Base-by-base conservation (phyloP, 1,284 basidiomycete species). In the Rugosomyces carneus region DNA sequence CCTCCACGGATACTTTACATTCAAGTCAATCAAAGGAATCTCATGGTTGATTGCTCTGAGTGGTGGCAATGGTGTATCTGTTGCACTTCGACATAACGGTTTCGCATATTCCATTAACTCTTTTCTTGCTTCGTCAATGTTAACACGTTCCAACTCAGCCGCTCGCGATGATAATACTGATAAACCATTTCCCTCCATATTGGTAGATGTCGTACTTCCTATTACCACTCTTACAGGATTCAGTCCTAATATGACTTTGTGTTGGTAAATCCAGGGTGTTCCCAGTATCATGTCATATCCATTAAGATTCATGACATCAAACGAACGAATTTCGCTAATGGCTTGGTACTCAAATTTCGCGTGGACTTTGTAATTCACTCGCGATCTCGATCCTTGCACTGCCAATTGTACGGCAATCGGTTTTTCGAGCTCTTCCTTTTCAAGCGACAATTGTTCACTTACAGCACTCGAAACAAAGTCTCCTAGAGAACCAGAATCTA, bases 201-300 rank as follows among this genome's bases (percentile, higher is more conserved):
- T 13, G 4, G 13, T 4, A 9, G 57, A 31, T 0, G 13, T 6
- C 0, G 29, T 10, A 11, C 57, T 59, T 0, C 59, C 57, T 1
- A 69, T 45, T 0, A 57, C 13, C 0, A 67, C 52, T 0, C 48
- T n/a, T 48, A 32, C 40, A n/a, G 57, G 54, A 19, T 60, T 59
- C 1, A 63, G 3, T 1, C 53, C 52, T 0, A 60, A n/a, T 1
- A 49, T 40, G 0, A 64, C 51, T 0, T 58, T 31, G 44, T 66
- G 62, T 4, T 62, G 59, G 13, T 51, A 64, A 6, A 68, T 15
- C 49, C 61, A 68, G 0, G 27, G 65, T 0, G 63, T 67, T 0
- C 62, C 60, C 0, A 68, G 46, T 3, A 68, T 63, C 1, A 66
- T 2, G n/a, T 67, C 59, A 42, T 68, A 67, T 4, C 44, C 53